Percentiles rank a stretch among this genome's conserved stretches.
Conservation (phyloP, 2,329 filamentous ascomycete species). For the Calonectria hawksworthii region DNA sequence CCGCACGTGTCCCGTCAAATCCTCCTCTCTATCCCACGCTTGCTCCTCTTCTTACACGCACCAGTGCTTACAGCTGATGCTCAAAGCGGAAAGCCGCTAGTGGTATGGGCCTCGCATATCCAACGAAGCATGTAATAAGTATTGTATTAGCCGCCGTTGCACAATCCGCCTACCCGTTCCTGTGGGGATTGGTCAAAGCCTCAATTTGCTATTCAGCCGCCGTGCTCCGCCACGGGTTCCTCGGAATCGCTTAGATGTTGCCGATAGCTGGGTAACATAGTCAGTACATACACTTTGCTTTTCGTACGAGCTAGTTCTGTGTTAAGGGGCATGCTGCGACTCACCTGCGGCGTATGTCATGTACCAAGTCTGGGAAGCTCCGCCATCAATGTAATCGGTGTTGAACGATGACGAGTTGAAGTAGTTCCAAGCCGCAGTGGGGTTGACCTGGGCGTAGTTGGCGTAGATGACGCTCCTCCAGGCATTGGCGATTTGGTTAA, state of each 20-base stretch:
- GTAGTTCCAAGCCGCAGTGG: constrained; percentile 78
- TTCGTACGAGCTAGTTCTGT: not conserved
- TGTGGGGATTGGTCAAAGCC: not conserved
- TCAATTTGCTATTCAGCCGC: not conserved
- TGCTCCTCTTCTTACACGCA: not conserved
- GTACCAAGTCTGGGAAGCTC: constrained; percentile 89
- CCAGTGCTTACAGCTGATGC: not conserved
- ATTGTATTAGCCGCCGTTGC: not conserved
- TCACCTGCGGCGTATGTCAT: constrained; percentile 82
- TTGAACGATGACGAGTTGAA: constrained; percentile 79
- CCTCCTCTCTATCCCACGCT: not conserved
- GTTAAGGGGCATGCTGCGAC: constrained; percentile 45
- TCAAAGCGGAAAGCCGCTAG: not conserved
- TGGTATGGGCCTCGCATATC: not conserved
- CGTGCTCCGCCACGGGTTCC: constrained; percentile 1
- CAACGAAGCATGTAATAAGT: not conserved
- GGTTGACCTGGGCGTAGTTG: constrained; percentile 84
- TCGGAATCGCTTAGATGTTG: constrained; percentile 22
- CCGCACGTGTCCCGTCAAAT: not conserved
- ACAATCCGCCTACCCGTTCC: not conserved
- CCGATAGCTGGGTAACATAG: constrained; percentile 37
- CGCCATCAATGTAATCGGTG: constrained; percentile 80
- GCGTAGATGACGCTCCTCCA: constrained; percentile 91
- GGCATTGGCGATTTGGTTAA: constrained; percentile 76
- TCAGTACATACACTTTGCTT: constrained; percentile 28